Percentiles rank a stretch among this genome's conserved stretches.
phyloP scores from a whole-genome alignment of 1,284 basidiomycete species.

The Ganoderma meredithae region DNA sequence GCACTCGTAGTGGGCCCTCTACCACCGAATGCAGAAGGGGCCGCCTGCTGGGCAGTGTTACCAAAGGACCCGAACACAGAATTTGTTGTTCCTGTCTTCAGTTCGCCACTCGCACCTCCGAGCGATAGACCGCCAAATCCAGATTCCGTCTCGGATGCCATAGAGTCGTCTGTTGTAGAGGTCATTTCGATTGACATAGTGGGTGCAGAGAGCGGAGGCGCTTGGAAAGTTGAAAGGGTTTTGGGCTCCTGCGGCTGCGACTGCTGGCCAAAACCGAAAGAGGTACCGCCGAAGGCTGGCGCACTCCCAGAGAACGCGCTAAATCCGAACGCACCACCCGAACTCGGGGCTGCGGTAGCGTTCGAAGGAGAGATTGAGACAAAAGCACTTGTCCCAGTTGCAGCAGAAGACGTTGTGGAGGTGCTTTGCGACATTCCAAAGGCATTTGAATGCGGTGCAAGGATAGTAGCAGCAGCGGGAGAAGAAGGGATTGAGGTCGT shows the following conservation, averaged over 20 bases:
- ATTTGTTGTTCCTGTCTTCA: constrained; percentile 31
- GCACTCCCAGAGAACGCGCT: constrained; percentile 36
- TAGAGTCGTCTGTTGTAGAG: constrained; percentile 41
- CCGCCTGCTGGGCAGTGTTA: constrained; percentile 10
- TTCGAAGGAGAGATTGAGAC: constrained; percentile 12
- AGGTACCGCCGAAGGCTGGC: constrained; percentile 34
- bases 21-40: constrained; percentile 10
- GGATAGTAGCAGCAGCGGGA: constrained; percentile 11
- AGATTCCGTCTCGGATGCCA: constrained; percentile 33
- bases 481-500: constrained; percentile 28
- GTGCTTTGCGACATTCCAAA: constrained; percentile 11
- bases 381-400: constrained; percentile 20
- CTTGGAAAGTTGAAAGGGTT: constrained; percentile 25
- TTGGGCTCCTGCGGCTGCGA: constrained; percentile 22
- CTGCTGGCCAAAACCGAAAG: constrained; percentile 25
- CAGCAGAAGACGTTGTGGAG: constrained; percentile 15
- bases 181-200: constrained; percentile 48
- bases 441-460: constrained; percentile 2
- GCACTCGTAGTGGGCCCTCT: constrained; percentile 25
- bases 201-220: constrained; percentile 26
- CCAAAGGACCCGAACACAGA: constrained; percentile 44
- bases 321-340: constrained; percentile 22
- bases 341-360: neutral
- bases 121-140: constrained; percentile 47
- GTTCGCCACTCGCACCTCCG: constrained; percentile 37